Evolutionary conservation across 805 yeast species (phyloP), one percentile per base, ranked within the genome.

Genomic region (Starmerella stellata): DNA sequence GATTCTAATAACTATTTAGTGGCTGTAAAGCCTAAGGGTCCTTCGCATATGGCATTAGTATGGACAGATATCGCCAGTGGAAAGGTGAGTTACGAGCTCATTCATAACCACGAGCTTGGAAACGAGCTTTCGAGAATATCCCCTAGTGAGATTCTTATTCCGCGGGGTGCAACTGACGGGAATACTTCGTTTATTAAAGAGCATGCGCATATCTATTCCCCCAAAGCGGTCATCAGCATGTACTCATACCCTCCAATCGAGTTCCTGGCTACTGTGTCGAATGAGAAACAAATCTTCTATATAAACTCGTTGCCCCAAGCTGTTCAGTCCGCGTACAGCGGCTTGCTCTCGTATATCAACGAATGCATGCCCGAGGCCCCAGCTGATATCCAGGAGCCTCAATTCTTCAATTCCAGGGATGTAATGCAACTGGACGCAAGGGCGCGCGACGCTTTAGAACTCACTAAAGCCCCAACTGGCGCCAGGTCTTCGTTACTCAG

Each of bases 1-100:
- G 71, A 70, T 42, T 67, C 70, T 35, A 78, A 78, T 48, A 81
- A 83, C 51, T 82, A 65, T 52, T 59, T 87, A 27, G 61, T 77
- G 19, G 69, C 80, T 4, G 64, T 87, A 13, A 44, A 40, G 8
- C 30, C 38, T 2, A 43, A 38, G 2, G 21, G 42, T 5, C 40
- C 36, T 9, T 25, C 20, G 45, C 50, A 62, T 19, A 64, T 83
- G 3, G 94, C 94, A 0, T 50, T 90, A 1, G 68, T 83, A 21
- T 90, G 96, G 96, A 69, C 77, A 32, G 98, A 90, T 58, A 62
- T 87, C 0, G 77, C 90, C 0, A 72, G 87, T 1, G 95, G 96
- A 0, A 74, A 73, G 18, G 69, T 81, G 9, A 17, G 24, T 49
- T 78, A 77, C 2, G 80, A 81, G 50, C 69, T 70, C 35, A 70